Base-by-base conservation (phyloP, 805 yeast species). In the Zygosaccharomyces kombuchaensis region DNA sequence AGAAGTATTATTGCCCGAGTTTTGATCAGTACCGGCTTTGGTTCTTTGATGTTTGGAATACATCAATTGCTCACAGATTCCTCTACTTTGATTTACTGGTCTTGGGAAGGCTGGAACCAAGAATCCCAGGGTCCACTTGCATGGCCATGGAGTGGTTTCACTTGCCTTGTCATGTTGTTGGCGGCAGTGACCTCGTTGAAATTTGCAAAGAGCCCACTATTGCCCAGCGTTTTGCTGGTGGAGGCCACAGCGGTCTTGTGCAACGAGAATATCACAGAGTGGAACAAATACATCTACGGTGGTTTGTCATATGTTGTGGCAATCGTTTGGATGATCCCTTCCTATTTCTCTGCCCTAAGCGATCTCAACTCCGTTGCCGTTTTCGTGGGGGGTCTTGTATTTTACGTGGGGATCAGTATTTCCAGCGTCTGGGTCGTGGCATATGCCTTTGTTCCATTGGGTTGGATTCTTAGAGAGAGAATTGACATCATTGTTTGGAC, bases 341-440 rank as follows among this genome's bases (percentile, higher is more conserved):
- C 77, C 1, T 71, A 82, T 45, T 76, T 87, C 52, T 78, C 78
- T 51, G 75, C 81, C 13, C 72, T 77, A 8, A 71, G 79, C 21
- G 73, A 76, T 12, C 75, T 76, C 62, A 68, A 76, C 47, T 79
- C 86, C 21, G 82, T 83, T 2, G 55, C 74, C 17, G 63, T 80
- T 1, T 79, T 81, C 56, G 66, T 72, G 3, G 46, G 76, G 2
- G 75, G 78, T 0, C 76, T 77, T 46, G 58, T 80, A 5, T 53
- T 78, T 36, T 68, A 76, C 51, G 70, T 81, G 42, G 39, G 84
- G 3, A 62, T 87, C 30, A 73, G 83, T 21, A 72, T 93, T 50
- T 95, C 85, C 4, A 91, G 89, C 65, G 95, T 91, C 41, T 91
- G 98, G 98, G 83, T 85, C 35, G 98, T 93, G 37, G 99, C 99